A percentile compares a stretch with the other conserved stretches of the same genome.
These are phyloP conservation scores for Candida qinlingensis DNA, from an alignment of 805 yeast genomes.

Conservation along the genomic window DNA sequence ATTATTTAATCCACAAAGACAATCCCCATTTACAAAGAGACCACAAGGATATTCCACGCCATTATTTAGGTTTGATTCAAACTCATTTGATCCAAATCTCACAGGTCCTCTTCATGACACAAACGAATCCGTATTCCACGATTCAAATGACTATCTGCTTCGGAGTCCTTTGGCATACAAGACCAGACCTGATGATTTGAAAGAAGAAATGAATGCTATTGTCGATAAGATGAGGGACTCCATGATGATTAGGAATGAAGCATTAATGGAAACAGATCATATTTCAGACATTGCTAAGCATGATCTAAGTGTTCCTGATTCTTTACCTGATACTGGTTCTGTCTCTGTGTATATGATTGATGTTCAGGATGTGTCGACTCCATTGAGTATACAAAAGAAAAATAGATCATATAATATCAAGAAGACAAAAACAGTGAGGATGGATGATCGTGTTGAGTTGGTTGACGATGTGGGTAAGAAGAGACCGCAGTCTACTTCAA, in stretches of 20 bases:
- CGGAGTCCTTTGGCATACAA: conserved; percentile 11
- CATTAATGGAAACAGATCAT: background rate
- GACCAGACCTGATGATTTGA: conserved; percentile 27
- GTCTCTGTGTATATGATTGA: background rate
- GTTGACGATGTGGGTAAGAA: background rate
- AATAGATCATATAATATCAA: background rate
- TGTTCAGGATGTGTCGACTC: background rate
- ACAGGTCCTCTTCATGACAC: conserved; percentile 1
- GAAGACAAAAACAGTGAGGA: conserved; percentile 13
- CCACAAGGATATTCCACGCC: conserved; percentile 18
- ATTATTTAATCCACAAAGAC: background rate
- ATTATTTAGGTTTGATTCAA: conserved; percentile 14
- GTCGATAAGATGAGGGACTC: conserved; percentile 9
- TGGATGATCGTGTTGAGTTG: conserved; percentile 14
- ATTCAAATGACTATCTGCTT: background rate
- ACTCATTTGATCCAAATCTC: conserved; percentile 4
- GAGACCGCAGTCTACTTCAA: background rate
- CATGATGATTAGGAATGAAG: background rate
- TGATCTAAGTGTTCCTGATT: background rate
- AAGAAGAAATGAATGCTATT: conserved; percentile 2
- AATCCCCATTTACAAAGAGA: conserved; percentile 3
- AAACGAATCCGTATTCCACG: background rate
- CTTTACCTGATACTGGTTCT: background rate
- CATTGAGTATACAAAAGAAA: background rate
- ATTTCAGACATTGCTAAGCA: background rate